Conservation (phyloP, 257 asterid genomes). For the Mitragyna speciosa region DNA sequence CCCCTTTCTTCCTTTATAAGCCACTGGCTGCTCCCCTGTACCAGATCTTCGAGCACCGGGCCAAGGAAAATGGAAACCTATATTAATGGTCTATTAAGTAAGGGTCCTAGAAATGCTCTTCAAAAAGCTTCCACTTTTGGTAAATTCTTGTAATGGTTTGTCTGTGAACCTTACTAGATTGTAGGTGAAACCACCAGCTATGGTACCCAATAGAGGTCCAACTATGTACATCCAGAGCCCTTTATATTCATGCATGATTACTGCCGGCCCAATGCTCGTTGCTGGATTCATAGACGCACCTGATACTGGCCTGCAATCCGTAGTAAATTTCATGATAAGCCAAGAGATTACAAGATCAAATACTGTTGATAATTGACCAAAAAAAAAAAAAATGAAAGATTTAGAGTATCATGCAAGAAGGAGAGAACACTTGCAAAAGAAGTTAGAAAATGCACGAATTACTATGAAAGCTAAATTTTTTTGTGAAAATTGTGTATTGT, state of each 20-base stretch:
- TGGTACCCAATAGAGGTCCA: slow-evolving; percentile 55
- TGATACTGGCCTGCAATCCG: slow-evolving; percentile 52
- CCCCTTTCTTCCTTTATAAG: neutral
- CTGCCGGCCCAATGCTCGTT: slow-evolving; percentile 64
- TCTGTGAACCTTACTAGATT: slow-evolving; percentile 62
- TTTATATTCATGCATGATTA: slow-evolving; percentile 39
- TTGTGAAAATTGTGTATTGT: too few species aligned
- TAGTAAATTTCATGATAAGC: neutral
- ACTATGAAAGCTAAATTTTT: too few species aligned
- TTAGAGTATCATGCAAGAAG: too few species aligned
- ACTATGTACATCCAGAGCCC: slow-evolving; percentile 54
- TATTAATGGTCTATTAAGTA: neutral
- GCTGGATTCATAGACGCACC: slow-evolving; percentile 74
- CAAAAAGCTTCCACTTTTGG: slow-evolving; percentile 32
- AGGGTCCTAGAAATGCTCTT: slow-evolving; percentile 14
- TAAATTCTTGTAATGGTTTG: slow-evolving; percentile 52
- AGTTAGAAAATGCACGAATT: too few species aligned
- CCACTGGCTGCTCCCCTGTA: slow-evolving; percentile 10
- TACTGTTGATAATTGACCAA: too few species aligned
- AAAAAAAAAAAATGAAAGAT: too few species aligned
- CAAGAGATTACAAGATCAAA: too few species aligned
- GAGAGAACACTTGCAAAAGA: too few species aligned
- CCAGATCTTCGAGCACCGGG: slow-evolving; percentile 3
- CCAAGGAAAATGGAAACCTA: neutral
- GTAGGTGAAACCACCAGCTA: slow-evolving; percentile 52